Percentiles rank a stretch among this genome's conserved stretches.
These are phyloP conservation scores for Orobanche coerulescens DNA, from an alignment of 257 asterid genomes.

Conservation along the genomic window DNA sequence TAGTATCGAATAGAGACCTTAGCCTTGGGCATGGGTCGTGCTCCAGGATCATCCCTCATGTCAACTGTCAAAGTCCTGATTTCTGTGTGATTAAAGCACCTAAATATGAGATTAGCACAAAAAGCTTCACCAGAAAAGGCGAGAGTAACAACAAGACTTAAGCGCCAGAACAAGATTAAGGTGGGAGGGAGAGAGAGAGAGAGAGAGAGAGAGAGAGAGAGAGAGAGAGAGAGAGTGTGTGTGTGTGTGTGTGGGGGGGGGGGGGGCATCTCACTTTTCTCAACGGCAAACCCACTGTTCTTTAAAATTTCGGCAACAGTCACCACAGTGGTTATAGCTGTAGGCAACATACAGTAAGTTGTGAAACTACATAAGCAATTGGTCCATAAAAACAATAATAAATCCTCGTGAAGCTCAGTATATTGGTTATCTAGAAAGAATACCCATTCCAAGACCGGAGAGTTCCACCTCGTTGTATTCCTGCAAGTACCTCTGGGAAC, in stretches of 20 bases:
- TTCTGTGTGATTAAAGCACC: conserved; percentile 28
- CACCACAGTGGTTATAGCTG: conserved; percentile 72
- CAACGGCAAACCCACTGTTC: conserved; percentile 68
- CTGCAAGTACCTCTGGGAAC: conserved; percentile 64
- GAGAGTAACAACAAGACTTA: neutral
- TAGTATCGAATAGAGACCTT: conserved; percentile 33
- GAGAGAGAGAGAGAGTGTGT: neutral
- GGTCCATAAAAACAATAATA: neutral
- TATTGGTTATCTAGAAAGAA: neutral
- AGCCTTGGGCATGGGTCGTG: conserved; percentile 60
- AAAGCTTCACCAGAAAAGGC: neutral
- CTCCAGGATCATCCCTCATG: conserved; percentile 61
- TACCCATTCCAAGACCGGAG: conserved; percentile 88
- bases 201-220: neutral
- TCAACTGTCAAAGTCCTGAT: conserved; percentile 65
- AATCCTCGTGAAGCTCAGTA: neutral
- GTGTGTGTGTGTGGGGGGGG: too few species aligned
- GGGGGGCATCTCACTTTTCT: conserved; percentile 58
- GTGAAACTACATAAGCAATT: neutral
- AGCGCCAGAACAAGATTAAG: neutral
- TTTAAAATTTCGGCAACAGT: conserved; percentile 65
- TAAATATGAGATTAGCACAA: neutral
- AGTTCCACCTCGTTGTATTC: conserved; percentile 62
- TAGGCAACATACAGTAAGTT: conserved; percentile 12
- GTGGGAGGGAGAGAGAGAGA: neutral